Evolutionary conservation across 176 grass and related monocot species (phyloP).

Genomic region (Musa schizocarpa): DNA sequence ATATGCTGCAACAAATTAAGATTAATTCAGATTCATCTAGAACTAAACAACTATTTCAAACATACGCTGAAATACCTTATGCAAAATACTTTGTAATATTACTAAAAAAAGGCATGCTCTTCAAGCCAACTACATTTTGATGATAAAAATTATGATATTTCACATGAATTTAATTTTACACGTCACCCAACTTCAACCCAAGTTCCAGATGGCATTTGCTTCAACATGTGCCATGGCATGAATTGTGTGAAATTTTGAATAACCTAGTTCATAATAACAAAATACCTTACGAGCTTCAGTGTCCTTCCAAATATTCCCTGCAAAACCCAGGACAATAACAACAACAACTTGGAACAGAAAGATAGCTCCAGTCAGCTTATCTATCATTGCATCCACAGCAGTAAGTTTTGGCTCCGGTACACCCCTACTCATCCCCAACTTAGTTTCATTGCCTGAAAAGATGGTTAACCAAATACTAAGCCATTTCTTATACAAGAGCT

Average conservation of each 20-base stretch:
- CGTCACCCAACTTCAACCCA: too few relatives aligned
- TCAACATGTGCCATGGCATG: too few relatives aligned
- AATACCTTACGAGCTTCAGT: constrained; percentile 62
- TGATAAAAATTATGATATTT: too few relatives aligned
- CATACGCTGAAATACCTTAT: too few relatives aligned
- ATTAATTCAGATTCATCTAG: not conserved
- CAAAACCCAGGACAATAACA: constrained; percentile 62
- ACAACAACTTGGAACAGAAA: constrained; percentile 73
- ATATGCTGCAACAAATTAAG: not conserved
- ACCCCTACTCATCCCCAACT: constrained; percentile 85
- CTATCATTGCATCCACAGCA: constrained; percentile 75
- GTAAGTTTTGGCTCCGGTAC: constrained; percentile 71
- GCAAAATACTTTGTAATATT: too few relatives aligned
- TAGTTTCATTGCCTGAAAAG: constrained; percentile 77
- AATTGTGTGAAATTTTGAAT: too few relatives aligned
- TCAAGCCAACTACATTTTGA: too few relatives aligned
- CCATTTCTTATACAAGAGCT: constrained; percentile 3
- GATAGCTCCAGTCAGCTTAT: constrained; percentile 82
- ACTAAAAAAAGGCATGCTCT: too few relatives aligned
- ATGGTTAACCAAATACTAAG: constrained; percentile 19
- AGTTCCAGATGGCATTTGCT: too few relatives aligned
- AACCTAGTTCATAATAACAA: not conserved
- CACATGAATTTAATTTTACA: too few relatives aligned
- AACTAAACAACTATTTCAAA: too few relatives aligned
- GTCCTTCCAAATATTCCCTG: constrained; percentile 72